Base-by-base conservation (phyloP, 495 filamentous ascomycete species). In the Peziza echinospora region DNA sequence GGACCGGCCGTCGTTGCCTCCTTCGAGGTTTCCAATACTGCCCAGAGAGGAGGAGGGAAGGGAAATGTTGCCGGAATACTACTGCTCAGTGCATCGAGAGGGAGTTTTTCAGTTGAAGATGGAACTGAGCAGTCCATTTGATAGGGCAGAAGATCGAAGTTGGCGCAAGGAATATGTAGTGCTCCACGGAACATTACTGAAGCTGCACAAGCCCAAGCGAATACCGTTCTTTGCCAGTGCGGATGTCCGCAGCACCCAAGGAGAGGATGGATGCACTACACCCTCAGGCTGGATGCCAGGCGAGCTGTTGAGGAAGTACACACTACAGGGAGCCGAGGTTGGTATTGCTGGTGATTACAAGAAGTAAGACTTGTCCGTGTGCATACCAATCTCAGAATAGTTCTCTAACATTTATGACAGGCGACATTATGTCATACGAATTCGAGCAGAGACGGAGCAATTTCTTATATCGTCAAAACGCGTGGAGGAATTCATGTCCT, bases 361-460 rank as follows among this genome's bases (percentile, higher is more conserved):
- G 48, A 77, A 77, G 66, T 73, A 58, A 43, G 61, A 62, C 48
- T 48, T 49, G 51, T 58, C n/a, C 53, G 3, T 37, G 30, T 37
- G 13, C 3, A 17, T 5, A 51, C 17, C 47, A 45, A 34, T 17
- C 21, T 24, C 24, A 16, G 5, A 41, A 22, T 21, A 43, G 22
- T 11, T 26, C n/a, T 11, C 47, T 42, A 11, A 26, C 37, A 26
- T 45, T 47, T 26, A 45, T 51, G 24, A 43, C 37, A 74, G 71
- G 46, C 64, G 67, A 23, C 65, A 70, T 24, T 70, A 69, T 53
- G 71, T 76, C 26, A 68, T 80, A 39, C 70, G 76, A n/a, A 48
- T 80, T 42, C 64, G 77, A 16, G 63, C 67, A 9, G 76, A 80
- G 51, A 67, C 71, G 4, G 74, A 80, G 45, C 76, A 80, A 59